phyloP scores from a whole-genome alignment of 2,329 filamentous ascomycete genomes.

The Juglanconis oblonga region DNA sequence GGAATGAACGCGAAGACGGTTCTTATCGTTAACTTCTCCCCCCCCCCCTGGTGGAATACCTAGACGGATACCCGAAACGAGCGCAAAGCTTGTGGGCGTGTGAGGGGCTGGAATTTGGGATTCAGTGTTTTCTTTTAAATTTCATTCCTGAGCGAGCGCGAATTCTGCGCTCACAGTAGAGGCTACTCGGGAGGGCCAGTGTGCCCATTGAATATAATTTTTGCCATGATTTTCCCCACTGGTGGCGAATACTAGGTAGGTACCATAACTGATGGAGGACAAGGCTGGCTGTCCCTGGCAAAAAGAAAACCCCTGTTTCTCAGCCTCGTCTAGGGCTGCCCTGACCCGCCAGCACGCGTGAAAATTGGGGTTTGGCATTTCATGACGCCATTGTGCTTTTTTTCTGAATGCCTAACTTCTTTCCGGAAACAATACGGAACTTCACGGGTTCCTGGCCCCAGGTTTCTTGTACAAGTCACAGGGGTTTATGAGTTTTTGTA shows the following conservation, averaged over 20 bases:
- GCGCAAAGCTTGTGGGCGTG: neutral
- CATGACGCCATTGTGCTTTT: constrained; percentile 12
- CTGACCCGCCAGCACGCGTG: too few relatives aligned
- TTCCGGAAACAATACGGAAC: neutral
- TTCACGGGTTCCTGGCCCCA: neutral
- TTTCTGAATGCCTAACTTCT: neutral
- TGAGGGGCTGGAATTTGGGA: neutral
- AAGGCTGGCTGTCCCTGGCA: too few relatives aligned
- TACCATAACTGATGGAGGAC: too few relatives aligned
- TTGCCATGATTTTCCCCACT: neutral
- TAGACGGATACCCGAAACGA: neutral
- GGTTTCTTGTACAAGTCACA: too few relatives aligned
- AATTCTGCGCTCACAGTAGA: neutral
- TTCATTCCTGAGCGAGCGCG: neutral
- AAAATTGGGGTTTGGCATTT: neutral
- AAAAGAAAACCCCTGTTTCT: neutral
- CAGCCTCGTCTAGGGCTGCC: constrained; percentile 5
- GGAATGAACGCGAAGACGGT: neutral
- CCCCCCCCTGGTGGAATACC: neutral
- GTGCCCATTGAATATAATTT: neutral
- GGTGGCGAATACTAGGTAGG: too few relatives aligned
- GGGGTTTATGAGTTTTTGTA: too few relatives aligned
- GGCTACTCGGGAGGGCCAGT: neutral
- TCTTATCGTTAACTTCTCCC: too few relatives aligned
- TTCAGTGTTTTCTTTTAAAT: neutral